Conservation (phyloP, 2,329 filamentous ascomycete genomes). For the Xylariomycetidae sp. region DNA sequence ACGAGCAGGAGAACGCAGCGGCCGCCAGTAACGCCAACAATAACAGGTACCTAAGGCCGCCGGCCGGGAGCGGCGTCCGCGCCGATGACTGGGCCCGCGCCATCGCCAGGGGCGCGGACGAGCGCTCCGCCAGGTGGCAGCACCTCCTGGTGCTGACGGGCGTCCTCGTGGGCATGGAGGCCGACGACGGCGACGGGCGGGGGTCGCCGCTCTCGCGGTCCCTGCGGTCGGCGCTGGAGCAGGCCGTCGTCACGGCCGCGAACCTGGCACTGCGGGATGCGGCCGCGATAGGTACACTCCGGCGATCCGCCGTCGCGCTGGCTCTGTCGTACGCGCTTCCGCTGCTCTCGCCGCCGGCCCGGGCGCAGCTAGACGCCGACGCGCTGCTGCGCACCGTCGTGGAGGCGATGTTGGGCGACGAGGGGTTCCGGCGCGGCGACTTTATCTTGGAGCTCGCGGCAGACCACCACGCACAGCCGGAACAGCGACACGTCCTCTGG, state of each 20-base stretch:
- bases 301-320: conserved; percentile 55
- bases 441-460: conserved; percentile 67
- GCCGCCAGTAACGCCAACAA: conserved; percentile 20
- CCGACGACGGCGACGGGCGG: conserved; percentile 54
- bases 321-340: conserved; percentile 75
- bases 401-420: conserved; percentile 61
- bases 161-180: conserved; percentile 71
- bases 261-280: conserved; percentile 66
- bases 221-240: conserved; percentile 65
- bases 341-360: conserved; percentile 58
- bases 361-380: conserved; percentile 60
- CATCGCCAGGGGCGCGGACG: conserved; percentile 53
- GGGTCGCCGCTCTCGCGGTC: conserved; percentile 58
- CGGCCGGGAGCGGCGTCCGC: conserved; percentile 37
- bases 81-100: conserved; percentile 53
- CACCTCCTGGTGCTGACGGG: conserved; percentile 79
- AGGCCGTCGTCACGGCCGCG: conserved; percentile 67
- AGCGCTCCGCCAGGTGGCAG: conserved; percentile 67
- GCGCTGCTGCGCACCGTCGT: conserved; percentile 65
- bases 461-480: conserved; percentile 56
- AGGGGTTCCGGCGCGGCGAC: conserved; percentile 72
- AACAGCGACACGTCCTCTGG: conserved; percentile 63
- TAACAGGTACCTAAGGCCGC: conserved; percentile 14
- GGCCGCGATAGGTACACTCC: conserved; percentile 35
- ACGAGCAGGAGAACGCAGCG: conserved; percentile 42